Conservation (phyloP, 495 filamentous ascomycete species). For the Penicillium angulare region DNA sequence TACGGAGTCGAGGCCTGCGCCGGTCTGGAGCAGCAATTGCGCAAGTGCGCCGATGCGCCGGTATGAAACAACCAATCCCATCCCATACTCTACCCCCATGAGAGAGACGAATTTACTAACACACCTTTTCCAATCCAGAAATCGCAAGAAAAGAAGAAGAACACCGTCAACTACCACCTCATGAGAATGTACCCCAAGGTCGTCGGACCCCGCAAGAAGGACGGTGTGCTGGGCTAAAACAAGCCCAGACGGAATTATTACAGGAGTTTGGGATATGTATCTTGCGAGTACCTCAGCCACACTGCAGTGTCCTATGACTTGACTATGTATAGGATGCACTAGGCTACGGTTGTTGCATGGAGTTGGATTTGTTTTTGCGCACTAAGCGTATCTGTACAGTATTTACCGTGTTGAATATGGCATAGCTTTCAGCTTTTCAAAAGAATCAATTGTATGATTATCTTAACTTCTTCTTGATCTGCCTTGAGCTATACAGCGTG, state of each 20-base stretch:
- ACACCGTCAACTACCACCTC: slow-evolving; percentile 94
- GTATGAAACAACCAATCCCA: slow-evolving; percentile 38
- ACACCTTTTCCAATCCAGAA: slow-evolving; percentile 42
- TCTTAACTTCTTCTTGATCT: neutral
- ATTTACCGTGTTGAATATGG: slow-evolving; percentile 21
- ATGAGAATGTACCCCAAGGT: slow-evolving; percentile 82
- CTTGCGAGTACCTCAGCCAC: neutral
- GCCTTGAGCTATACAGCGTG: slow-evolving; percentile 11
- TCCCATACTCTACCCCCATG: neutral
- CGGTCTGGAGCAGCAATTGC: slow-evolving; percentile 75
- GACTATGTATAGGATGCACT: neutral
- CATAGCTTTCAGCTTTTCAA: slow-evolving; percentile 12
- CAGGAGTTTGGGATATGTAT: slow-evolving; percentile 23
- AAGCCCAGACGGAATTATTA: too few relatives aligned
- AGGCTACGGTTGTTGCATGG: slow-evolving; percentile 5
- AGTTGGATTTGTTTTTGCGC: slow-evolving; percentile 14
- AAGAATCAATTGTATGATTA: slow-evolving; percentile 24
- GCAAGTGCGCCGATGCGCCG: slow-evolving; percentile 90
- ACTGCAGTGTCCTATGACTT: neutral
- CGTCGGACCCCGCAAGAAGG: slow-evolving; percentile 68
- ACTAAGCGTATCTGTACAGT: slow-evolving; percentile 28
- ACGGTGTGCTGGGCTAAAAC: slow-evolving; percentile 42
- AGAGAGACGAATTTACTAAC: slow-evolving; percentile 12
- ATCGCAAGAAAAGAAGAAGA: slow-evolving; percentile 65
- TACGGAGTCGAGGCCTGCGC: slow-evolving; percentile 71